These are phyloP conservation scores for Cudoniella acicularis DNA, from an alignment of 495 filamentous ascomycete genomes.

Conservation along the genomic window DNA sequence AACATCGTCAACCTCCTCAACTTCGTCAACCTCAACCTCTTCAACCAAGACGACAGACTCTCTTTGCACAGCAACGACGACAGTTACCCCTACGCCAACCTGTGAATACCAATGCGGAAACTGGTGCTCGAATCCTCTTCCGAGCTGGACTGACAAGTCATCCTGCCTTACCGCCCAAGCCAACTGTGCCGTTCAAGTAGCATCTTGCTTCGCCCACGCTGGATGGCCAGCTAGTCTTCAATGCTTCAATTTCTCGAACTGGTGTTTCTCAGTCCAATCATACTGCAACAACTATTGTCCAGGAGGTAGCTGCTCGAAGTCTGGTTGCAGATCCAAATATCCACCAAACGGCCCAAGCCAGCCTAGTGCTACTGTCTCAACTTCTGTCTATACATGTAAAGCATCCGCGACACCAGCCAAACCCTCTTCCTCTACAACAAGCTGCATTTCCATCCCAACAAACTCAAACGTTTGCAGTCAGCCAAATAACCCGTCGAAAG, in stretches of 20 bases:
- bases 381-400: constrained; percentile 29
- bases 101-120: constrained; percentile 49
- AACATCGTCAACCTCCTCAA: neutral
- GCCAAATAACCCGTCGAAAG: constrained; percentile 32
- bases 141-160: constrained; percentile 35
- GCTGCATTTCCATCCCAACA: constrained; percentile 36
- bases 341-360: constrained; percentile 31
- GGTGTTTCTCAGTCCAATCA: constrained; percentile 35
- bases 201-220: constrained; percentile 45
- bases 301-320: constrained; percentile 29
- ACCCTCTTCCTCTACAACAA: constrained; percentile 22
- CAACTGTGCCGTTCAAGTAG: constrained; percentile 37
- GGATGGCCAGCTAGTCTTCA: constrained; percentile 41
- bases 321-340: constrained; percentile 33
- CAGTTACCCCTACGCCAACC: constrained; percentile 35
- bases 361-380: constrained; percentile 32
- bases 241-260: constrained; percentile 40
- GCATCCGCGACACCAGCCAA: constrained; percentile 1
- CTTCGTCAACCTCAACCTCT: constrained; percentile 18
- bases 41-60: constrained; percentile 35
- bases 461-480: constrained; percentile 43
- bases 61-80: constrained; percentile 33
- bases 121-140: constrained; percentile 47
- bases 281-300: constrained; percentile 34
- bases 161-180: constrained; percentile 34